These are phyloP conservation scores for Colletotrichum liriopes DNA, from an alignment of 2,329 filamentous ascomycete species.

Conservation along the genomic window DNA sequence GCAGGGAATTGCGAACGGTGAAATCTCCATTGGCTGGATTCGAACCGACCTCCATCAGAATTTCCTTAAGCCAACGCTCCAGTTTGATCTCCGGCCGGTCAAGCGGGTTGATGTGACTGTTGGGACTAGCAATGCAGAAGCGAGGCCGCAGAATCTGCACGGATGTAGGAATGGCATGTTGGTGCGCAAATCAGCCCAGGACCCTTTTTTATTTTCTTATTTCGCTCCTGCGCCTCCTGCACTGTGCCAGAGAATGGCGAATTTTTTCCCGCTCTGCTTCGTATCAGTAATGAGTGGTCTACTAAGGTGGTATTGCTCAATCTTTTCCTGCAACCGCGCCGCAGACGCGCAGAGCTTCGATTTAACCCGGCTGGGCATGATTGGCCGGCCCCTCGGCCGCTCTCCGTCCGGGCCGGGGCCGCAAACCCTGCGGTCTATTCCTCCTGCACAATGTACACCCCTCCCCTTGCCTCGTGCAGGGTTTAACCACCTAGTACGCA, in stretches of 20 bases:
- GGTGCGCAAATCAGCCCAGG: slow-evolving; percentile 36
- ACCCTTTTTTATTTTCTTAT: slow-evolving; percentile 31
- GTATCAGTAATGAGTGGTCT: not conserved
- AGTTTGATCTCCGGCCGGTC: not conserved
- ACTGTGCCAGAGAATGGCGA: not conserved
- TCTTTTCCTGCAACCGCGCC: slow-evolving; percentile 22
- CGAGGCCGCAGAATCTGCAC: slow-evolving; percentile 22
- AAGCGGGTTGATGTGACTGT: slow-evolving; percentile 11
- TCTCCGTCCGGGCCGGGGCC: slow-evolving; percentile 15
- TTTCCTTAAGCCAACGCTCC: too few relatives aligned
- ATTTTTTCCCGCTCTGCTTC: slow-evolving; percentile 1
- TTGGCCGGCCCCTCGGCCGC: slow-evolving; percentile 17
- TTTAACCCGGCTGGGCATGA: not conserved
- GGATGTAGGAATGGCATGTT: slow-evolving; percentile 4
- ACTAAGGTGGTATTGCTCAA: slow-evolving; percentile 14
- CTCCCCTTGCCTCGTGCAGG: not conserved
- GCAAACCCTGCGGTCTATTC: not conserved
- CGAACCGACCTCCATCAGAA: not conserved
- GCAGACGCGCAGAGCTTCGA: slow-evolving; percentile 17
- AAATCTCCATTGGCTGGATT: slow-evolving; percentile 13
- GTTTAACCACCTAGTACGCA: not conserved
- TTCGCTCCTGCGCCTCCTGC: not conserved
- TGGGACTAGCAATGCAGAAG: slow-evolving; percentile 15
- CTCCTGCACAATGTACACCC: not conserved
- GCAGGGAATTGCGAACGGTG: not conserved